Base-by-base conservation (phyloP, 441 rosid genomes). In the Populus hybrid region DNA sequence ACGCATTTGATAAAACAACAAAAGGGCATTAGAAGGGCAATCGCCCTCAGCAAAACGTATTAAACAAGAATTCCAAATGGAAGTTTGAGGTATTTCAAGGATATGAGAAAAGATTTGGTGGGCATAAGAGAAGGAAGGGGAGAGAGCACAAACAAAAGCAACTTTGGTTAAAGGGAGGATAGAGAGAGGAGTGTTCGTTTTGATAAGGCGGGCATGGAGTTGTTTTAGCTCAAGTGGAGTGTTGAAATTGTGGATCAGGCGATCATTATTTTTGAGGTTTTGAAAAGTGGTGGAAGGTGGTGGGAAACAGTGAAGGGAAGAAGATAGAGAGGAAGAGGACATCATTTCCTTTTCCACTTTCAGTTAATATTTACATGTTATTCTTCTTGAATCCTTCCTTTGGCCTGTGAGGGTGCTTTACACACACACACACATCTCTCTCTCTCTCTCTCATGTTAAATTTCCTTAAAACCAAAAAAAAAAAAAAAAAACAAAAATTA, bases 151-250 rank as follows among this genome's bases (percentile, higher is more conserved):
- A 54, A 82, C 80, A n/a, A 73, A 77, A 8, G 78, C 84, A 20
- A 86, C 77, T 34, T 86, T 85, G 57, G 81, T 74, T 23, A 74
- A 57, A 9, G 85, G 85, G 68, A 86, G 84, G 14, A 46, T 9
- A n/a, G 80, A 74, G 34, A 84, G 85, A 42, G 85, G 68, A 46
- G 81, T n/a, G 67, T 74, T 78, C 77, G 83, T 78, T 83, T 85
- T 87, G 73, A 82, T 67, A 64, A 80, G 83, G 68, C 77, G 81
- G 61, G 85, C 84, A 63, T 85, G 89, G 34, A 72, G 81, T 80
- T 87, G 85, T 70, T 83, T 87, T 71, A 83, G 86, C 77, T 80
- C 88, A n/a, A 35, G 67, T 61, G 86, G 88, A 14, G 85, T 70
- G 70, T 74, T 80, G 78, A 85, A 85, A 82, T 67, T 76, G 46